Percentiles rank a stretch among this genome's conserved stretches.
Evolutionary conservation across 129 eudicot genomes (phyloP).

Genomic region (Ambrosia trifida): DNA sequence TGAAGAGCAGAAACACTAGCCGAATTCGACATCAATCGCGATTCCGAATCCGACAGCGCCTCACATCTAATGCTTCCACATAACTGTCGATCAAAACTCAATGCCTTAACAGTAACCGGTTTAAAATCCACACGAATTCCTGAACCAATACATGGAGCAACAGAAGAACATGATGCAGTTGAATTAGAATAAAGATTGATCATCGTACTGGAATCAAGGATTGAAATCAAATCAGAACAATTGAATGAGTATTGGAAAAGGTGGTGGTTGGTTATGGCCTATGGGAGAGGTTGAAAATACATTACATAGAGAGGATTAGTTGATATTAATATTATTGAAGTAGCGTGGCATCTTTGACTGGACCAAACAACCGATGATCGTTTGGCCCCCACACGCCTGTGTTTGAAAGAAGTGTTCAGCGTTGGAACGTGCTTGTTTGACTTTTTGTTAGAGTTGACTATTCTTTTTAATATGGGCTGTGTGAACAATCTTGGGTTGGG

Average conservation of each 20-base stretch:
- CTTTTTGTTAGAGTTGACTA: constrained; percentile 15
- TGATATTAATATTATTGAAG: not conserved
- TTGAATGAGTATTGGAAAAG: constrained; percentile 25
- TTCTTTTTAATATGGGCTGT: not conserved
- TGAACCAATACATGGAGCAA: constrained; percentile 17
- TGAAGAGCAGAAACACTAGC: constrained; percentile 57
- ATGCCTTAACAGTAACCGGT: constrained; percentile 5
- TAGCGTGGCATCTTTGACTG: constrained; percentile 28
- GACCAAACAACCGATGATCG: constrained; percentile 9
- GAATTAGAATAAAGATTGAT: constrained; percentile 13
- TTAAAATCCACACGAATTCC: constrained; percentile 15
- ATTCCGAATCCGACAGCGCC: constrained; percentile 15
- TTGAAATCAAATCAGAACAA: constrained; percentile 39
- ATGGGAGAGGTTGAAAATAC: not conserved
- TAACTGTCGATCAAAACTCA: constrained; percentile 19
- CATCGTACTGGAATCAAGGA: constrained; percentile 23
- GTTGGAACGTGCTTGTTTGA: constrained; percentile 15
- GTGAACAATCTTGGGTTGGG: too few species aligned
- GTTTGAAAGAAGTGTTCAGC: constrained; percentile 10
- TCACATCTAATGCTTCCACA: constrained; percentile 48
- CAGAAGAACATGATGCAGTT: constrained; percentile 21
- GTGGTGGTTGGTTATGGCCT: not conserved
- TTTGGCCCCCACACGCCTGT: constrained; percentile 36
- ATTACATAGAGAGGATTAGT: constrained; percentile 15
- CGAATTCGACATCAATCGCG: constrained; percentile 30